phyloP scores from a whole-genome alignment of 177 flowering plant species.

The Vitis hybrid region DNA sequence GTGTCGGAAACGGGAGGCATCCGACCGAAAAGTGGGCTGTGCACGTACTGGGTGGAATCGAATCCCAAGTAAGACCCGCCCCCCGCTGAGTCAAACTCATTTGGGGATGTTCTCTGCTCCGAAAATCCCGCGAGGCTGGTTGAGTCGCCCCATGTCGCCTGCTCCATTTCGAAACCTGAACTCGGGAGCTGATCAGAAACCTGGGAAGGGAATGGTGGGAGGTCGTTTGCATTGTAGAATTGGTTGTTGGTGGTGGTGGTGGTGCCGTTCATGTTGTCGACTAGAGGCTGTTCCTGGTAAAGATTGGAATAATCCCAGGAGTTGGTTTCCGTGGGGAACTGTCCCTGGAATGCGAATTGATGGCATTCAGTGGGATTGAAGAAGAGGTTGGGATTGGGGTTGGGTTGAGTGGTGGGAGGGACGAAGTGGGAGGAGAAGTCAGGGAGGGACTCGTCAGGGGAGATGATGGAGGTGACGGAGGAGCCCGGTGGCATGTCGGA shows the following conservation, averaged over 20 bases:
- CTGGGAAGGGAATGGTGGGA: constrained; percentile 31
- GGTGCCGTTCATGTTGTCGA: background rate
- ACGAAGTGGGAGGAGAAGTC: constrained; percentile 8
- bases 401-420: constrained; percentile 11
- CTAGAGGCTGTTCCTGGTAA: background rate
- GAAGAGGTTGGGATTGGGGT: constrained; percentile 5
- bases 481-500: constrained; percentile 77
- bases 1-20: constrained; percentile 55
- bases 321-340: background rate
- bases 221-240: constrained; percentile 12
- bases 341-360: constrained; percentile 13
- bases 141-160: constrained; percentile 16
- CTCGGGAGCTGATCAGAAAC: constrained; percentile 8
- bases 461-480: constrained; percentile 67
- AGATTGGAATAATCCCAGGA: constrained; percentile 11
- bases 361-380: constrained; percentile 13
- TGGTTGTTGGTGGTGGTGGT: background rate
- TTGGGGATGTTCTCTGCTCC: constrained; percentile 10
- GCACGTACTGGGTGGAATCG: constrained; percentile 30
- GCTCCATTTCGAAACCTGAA: constrained; percentile 12
- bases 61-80: constrained; percentile 22
- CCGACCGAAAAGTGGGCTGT: constrained; percentile 64
- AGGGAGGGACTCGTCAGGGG: constrained; percentile 48
- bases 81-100: constrained; percentile 16
- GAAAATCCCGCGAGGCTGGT: constrained; percentile 11